Conservation (phyloP, 2,329 filamentous ascomycete species). For the Trichophyton simii region DNA sequence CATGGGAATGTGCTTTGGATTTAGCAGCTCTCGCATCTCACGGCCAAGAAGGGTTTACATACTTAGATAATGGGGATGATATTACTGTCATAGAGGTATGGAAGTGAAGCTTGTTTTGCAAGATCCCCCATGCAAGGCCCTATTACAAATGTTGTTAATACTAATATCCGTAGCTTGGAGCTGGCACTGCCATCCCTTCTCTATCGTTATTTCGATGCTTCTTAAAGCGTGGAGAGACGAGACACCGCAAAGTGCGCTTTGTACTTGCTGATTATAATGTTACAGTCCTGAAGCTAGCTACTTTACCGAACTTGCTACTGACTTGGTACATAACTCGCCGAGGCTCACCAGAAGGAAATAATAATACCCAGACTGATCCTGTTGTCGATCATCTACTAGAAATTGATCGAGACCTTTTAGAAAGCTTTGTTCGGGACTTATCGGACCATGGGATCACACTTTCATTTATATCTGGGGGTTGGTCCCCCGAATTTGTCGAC, state of each 20-base stretch:
- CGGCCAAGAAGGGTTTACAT: constrained; percentile 19
- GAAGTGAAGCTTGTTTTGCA: background rate
- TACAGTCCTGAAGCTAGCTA: constrained; percentile 47
- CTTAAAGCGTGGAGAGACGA: background rate
- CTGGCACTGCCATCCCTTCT: constrained; percentile 49
- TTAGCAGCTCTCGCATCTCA: constrained; percentile 28
- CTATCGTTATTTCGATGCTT: constrained; percentile 41
- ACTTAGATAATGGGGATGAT: constrained; percentile 15
- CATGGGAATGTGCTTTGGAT: constrained; percentile 54
- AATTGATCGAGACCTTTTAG: constrained; percentile 37
- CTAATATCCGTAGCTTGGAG: constrained; percentile 38
- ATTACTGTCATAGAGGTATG: constrained; percentile 33
- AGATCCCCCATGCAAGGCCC: background rate
- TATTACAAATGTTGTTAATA: background rate
- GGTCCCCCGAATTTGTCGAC: constrained; percentile 39
- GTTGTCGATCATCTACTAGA: constrained; percentile 28
- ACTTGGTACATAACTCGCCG: constrained; percentile 31
- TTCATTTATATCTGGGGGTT: constrained; percentile 48
- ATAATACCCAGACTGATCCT: constrained; percentile 11
- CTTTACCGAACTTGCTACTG: constrained; percentile 48
- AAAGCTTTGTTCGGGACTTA: constrained; percentile 36
- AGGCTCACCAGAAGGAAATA: background rate
- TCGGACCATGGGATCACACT: constrained; percentile 33
- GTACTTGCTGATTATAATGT: constrained; percentile 52
- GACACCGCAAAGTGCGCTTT: constrained; percentile 33